Evolutionary conservation across 495 filamentous ascomycete genomes (phyloP), one percentile per base, ranked within the genome.

Genomic region (Penicillium soppii): DNA sequence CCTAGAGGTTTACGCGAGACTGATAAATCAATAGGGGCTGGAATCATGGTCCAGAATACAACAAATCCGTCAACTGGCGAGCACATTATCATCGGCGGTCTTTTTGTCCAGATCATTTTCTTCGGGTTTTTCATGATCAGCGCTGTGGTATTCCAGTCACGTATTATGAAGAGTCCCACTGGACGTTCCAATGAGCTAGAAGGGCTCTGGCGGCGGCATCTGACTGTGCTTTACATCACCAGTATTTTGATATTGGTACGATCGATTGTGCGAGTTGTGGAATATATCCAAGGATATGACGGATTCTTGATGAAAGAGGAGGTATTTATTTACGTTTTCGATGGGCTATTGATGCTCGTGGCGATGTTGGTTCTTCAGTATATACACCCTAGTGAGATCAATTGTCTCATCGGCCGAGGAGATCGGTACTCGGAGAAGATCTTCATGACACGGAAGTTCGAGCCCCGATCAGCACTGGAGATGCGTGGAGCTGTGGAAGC

Each of bases 321-420:
- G 29, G 29, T 12, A 10, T 32, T 32, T 12, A 3, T 12, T 3
- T 32, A 32, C 29, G 29, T 32, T 5, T 32, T 32, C 10, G 29
- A 32, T 32, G 29, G 5, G 13, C 4, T 12, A 5, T 12, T 32
- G 4, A 32, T 32, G 29, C 10, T 32, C 29, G 3, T 5, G 8
- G 29, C 29, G 8, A 32, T 32, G 29, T 12, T 32, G 29, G 29
- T 12, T 2, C 77, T 86, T 46, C 75, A 71, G 43, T 53, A 69
- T 27, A 21, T 45, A 10, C 68, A 71, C 49, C 68, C 68, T 5
- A 64, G 66, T 45, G 53, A 69, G 47, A 51, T 70, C 3, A 62
- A 68, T 15, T 57, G 47, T 21, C 17, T 62, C 7, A 37, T 66
- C 16, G 62, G 61, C 9, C 47, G 62, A 0, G 59, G 53, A 0